phyloP scores from a whole-genome alignment of 495 filamentous ascomycete species.

The Hyaloscypha hepaticicola region DNA sequence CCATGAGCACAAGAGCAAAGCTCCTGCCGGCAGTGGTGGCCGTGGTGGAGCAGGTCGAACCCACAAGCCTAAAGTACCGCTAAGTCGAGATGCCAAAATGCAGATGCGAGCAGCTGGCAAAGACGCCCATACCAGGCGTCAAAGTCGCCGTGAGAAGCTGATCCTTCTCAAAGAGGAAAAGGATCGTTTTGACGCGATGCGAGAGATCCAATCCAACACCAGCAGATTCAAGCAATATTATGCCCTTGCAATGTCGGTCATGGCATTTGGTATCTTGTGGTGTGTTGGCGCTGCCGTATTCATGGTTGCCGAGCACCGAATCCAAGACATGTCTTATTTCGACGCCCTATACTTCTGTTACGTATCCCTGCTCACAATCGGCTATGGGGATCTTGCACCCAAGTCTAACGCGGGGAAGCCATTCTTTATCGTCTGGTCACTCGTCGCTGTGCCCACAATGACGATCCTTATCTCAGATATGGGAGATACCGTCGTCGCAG shows the following conservation, averaged over 20 bases:
- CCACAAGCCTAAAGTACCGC: conserved; percentile 11
- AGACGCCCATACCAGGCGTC: conserved; percentile 50
- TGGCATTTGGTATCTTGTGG: conserved; percentile 67
- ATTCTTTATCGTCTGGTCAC: conserved; percentile 80
- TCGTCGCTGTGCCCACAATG: conserved; percentile 72
- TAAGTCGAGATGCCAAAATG: conserved; percentile 35
- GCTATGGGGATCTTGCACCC: conserved; percentile 70
- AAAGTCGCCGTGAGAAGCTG: conserved; percentile 52
- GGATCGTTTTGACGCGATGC: conserved; percentile 76
- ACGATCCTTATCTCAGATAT: conserved; percentile 75
- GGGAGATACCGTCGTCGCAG: conserved; percentile 62
- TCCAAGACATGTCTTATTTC: conserved; percentile 66
- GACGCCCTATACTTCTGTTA: conserved; percentile 74
- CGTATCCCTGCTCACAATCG: conserved; percentile 70
- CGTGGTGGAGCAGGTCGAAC: conserved; percentile 26
- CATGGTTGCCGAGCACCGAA: conserved; percentile 39
- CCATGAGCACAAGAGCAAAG: conserved; percentile 29
- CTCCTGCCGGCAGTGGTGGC: conserved; percentile 24
- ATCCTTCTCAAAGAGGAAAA: conserved; percentile 52
- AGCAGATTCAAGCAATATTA: conserved; percentile 62
- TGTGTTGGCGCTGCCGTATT: conserved; percentile 70
- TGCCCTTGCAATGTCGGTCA: conserved; percentile 55
- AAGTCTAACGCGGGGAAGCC: conserved; percentile 66
- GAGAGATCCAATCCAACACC: conserved; percentile 63
- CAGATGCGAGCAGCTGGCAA: conserved; percentile 55